phyloP scores from a whole-genome alignment of 2,329 filamentous ascomycete genomes.

The Colletotrichum theobromicola region DNA sequence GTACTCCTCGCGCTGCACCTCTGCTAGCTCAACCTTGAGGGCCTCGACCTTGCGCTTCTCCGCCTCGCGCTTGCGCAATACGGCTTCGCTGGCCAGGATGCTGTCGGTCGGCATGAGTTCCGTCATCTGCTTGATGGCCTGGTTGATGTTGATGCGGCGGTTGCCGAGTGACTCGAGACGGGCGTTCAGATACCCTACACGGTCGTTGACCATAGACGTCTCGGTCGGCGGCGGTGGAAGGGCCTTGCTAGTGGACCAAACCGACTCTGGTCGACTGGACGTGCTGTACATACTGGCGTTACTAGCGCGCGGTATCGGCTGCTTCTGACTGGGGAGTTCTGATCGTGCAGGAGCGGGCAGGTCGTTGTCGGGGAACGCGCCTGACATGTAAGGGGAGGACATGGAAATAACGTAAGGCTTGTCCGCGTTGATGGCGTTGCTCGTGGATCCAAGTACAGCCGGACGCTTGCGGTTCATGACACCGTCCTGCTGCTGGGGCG shows the following conservation, averaged over 20 bases:
- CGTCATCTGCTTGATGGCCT: conserved; percentile 77
- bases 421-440: conserved; percentile 14
- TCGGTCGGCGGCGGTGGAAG: conserved; percentile 69
- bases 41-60: conserved; percentile 71
- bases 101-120: conserved; percentile 77
- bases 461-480: conserved; percentile 46
- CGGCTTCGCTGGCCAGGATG: conserved; percentile 69
- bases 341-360: conserved; percentile 9
- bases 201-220: conserved; percentile 59
- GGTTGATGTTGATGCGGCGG: conserved; percentile 73
- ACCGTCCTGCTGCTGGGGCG: conserved; percentile 36
- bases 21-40: conserved; percentile 70
- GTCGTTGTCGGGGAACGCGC: conserved; percentile 24
- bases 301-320: conserved; percentile 5
- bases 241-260: conserved; percentile 56
- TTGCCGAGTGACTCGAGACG: conserved; percentile 69
- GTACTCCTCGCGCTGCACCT: conserved; percentile 78
- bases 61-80: conserved; percentile 58
- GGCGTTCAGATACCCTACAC: conserved; percentile 70
- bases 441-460: conserved; percentile 28
- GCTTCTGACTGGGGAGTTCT: conserved; percentile 16
- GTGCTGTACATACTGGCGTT: conserved; percentile 6
- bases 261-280: conserved; percentile 27
- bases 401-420: conserved; percentile 39
- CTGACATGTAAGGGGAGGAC: conserved; percentile 36